Evolutionary conservation across 768 basidiomycete species (phyloP).

Genomic region (Mycena olivaceomarginata): DNA sequence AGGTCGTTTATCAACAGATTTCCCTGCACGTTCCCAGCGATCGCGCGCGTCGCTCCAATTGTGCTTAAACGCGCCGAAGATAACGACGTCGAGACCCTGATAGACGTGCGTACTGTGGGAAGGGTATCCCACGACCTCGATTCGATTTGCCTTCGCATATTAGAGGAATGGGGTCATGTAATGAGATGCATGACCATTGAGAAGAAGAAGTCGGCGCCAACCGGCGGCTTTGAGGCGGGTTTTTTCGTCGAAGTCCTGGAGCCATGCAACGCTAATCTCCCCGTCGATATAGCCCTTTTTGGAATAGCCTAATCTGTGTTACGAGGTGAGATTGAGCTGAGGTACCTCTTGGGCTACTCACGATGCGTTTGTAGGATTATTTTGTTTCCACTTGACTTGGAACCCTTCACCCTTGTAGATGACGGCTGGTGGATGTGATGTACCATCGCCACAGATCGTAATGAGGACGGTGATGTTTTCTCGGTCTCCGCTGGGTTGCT

Average conservation of each 20-base stretch:
- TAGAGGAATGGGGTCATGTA: conserved; percentile 60
- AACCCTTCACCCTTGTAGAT: conserved; percentile 63
- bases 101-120: conserved; percentile 58
- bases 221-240: conserved; percentile 59
- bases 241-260: conserved; percentile 62
- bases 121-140: conserved; percentile 67
- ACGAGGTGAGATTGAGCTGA: not conserved
- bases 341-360: not conserved
- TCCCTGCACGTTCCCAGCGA: conserved; percentile 40
- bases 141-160: conserved; percentile 58
- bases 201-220: conserved; percentile 55
- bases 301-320: conserved; percentile 53
- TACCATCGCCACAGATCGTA: conserved; percentile 63
- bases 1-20: conserved; percentile 44
- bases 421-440: conserved; percentile 56
- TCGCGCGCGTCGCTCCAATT: conserved; percentile 41
- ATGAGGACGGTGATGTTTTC: conserved; percentile 60
- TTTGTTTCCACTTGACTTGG: conserved; percentile 59
- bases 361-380: conserved; percentile 54
- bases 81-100: conserved; percentile 47
- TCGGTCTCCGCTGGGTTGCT: conserved; percentile 51
- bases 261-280: conserved; percentile 59
- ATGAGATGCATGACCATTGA: conserved; percentile 70
- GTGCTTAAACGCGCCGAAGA: conserved; percentile 42
- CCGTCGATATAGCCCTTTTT: conserved; percentile 61